Conservation (phyloP, 1,284 basidiomycete species). For the Ceratobasidium sp. region DNA sequence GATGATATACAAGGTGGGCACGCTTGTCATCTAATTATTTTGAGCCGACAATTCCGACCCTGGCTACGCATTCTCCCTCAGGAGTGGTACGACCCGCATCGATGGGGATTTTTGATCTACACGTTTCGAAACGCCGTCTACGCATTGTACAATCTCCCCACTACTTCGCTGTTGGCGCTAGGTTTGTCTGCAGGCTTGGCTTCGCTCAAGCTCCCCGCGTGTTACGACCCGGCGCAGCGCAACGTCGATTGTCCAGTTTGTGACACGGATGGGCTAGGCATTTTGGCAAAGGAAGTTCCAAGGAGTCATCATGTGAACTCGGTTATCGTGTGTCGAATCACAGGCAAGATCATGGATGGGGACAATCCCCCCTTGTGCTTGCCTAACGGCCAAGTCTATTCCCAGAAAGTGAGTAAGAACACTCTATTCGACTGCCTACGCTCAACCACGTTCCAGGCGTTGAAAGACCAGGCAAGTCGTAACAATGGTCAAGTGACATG, state of each 20-base stretch:
- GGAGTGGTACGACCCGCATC: constrained; percentile 81
- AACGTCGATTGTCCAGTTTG: constrained; percentile 95
- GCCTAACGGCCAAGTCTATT: constrained; percentile 93
- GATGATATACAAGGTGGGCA: constrained; percentile 36
- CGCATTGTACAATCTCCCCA: constrained; percentile 83
- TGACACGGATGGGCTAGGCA: constrained; percentile 73
- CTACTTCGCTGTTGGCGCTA: constrained; percentile 85
- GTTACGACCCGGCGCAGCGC: constrained; percentile 59
- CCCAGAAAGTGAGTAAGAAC: constrained; percentile 72
- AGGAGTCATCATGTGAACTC: constrained; percentile 95
- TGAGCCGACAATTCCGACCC: background rate
- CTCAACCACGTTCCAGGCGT: constrained; percentile 63
- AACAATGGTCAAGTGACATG: constrained; percentile 81
- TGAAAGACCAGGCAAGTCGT: constrained; percentile 83
- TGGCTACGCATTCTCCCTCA: constrained; percentile 52
- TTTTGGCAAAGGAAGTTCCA: constrained; percentile 87
- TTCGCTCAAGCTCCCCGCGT: constrained; percentile 85
- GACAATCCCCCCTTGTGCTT: constrained; percentile 93
- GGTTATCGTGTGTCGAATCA: constrained; percentile 91
- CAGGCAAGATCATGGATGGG: constrained; percentile 93
- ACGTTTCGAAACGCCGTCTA: constrained; percentile 88
- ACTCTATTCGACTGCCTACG: constrained; percentile 1
- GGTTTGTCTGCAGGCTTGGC: constrained; percentile 89
- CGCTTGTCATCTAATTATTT: background rate
- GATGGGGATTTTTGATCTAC: constrained; percentile 78